Evolutionary conservation across 176 grass and related monocot genomes (phyloP).

Genomic region (Elymus sibiricus): DNA sequence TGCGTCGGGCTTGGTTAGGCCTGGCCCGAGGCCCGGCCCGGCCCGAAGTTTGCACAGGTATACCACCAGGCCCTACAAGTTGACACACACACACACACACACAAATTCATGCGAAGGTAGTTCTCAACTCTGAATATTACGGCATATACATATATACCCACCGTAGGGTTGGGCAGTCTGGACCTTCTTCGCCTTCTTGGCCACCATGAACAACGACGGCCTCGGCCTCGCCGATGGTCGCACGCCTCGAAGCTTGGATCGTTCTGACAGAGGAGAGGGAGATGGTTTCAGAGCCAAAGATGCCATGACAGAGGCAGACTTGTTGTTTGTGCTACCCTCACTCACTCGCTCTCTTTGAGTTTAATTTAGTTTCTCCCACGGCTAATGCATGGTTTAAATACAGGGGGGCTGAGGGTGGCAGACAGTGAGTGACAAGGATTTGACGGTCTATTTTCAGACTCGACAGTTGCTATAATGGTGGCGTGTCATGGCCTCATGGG

Average conservation of each 20-base stretch:
- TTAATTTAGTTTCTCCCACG: neutral
- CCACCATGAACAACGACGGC: conserved; percentile 18
- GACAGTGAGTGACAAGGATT: conserved; percentile 11
- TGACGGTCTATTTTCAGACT: conserved; percentile 15
- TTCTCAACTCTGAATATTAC: neutral
- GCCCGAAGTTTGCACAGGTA: no score
- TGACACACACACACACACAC: neutral
- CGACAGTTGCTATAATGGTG: conserved; percentile 1
- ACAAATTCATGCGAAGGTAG: conserved; percentile 12
- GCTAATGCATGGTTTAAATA: conserved; percentile 24
- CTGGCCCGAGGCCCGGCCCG: no score
- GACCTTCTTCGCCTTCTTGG: conserved; percentile 56
- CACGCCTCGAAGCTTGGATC: neutral
- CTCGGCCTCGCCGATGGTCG: neutral
- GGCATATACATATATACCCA: neutral
- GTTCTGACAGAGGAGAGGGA: neutral
- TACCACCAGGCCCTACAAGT: conserved; percentile 40
- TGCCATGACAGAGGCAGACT: conserved; percentile 21
- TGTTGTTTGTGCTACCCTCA: neutral
- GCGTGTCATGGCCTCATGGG: conserved; percentile 14
- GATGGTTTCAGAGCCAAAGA: conserved; percentile 26
- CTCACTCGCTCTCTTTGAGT: neutral
- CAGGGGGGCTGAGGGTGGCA: neutral
- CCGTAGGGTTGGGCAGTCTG: conserved; percentile 46
- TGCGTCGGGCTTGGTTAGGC: no score